Base-by-base conservation (phyloP, 768 basidiomycete genomes). In the Hydnum rufescens region DNA sequence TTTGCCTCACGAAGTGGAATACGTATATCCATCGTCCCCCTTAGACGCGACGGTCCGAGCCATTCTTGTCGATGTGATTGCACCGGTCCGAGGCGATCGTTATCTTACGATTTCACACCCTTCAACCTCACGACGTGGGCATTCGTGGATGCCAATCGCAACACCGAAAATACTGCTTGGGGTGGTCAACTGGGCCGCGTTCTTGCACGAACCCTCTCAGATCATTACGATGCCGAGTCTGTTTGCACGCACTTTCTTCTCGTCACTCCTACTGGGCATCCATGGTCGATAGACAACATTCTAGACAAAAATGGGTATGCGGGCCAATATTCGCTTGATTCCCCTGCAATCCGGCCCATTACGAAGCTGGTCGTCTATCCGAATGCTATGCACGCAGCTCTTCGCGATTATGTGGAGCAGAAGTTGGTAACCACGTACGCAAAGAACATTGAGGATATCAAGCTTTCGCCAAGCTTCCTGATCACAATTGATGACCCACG, bases 171-270 rank as follows among this genome's bases (percentile, higher is more conserved):
- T 26, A 25, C 44, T 13, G 44, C 44, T 16, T 47, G 13, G 8
- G 84, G 84, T 22, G 65, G 62, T 6, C 25, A 46, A 6, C 55
- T 55, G 19, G 46, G 39, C 23, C 23, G 56, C 71, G 30, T 88
- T 29, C 66, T 88, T 64, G 67, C 85, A 47, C 82, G 86, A 46
- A 76, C 75, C 19, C 71, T 88, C 1, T 83, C 86, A 1, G 64
- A 76, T 48, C 66, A 83, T 60, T 88, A 71, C 65, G 70, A 72
- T 0, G 71, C 74, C 54, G 76, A 81, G 62, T 82, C 80, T 55
- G 66, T 75, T 44, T 88, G 82, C 61, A 77, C 85, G 3, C 86
- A 82, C 75, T 88, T 87, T 78, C 82, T 85, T 19, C 69, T 88
- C 42, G 78, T 87, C 77, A 82, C 79, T 0, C 86, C 85, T 3